Percentiles rank a stretch among this genome's conserved stretches.
These are phyloP conservation scores for Cladophialophora exuberans DNA, from an alignment of 2,329 filamentous ascomycete species.

Conservation along the genomic window DNA sequence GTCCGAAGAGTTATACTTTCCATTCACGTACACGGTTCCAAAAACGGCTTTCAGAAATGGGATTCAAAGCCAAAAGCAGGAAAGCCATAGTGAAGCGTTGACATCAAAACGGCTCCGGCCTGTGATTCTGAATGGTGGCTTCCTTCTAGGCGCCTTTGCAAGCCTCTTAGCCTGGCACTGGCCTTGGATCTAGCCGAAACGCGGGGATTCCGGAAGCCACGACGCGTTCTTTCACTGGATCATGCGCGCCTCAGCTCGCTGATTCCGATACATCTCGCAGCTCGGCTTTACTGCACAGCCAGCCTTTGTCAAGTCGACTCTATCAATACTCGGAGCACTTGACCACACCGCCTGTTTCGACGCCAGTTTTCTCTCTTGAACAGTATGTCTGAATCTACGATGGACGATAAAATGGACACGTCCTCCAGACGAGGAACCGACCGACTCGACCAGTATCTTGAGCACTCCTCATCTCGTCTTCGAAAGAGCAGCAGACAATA, in stretches of 20 bases:
- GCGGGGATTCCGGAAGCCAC: not conserved
- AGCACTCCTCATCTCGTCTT: not conserved
- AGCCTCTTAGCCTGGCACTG: too few species aligned
- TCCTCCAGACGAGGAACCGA: not conserved
- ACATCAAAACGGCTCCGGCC: not conserved
- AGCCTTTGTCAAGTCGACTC: not conserved
- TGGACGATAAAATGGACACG: not conserved
- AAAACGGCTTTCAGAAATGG: not conserved
- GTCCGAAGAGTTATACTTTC: not conserved
- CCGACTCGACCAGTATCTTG: not conserved
- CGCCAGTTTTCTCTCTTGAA: too few species aligned
- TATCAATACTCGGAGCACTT: not conserved
- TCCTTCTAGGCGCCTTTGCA: not conserved
- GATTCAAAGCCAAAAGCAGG: too few species aligned
- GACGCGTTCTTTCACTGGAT: not conserved
- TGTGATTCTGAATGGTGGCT: not conserved
- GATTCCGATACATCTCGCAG: not conserved
- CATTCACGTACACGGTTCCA: not conserved
- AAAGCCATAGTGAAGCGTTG: not conserved
- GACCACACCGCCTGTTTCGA: too few species aligned
- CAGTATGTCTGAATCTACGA: too few species aligned
- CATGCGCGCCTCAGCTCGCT: slow-evolving; percentile 1
- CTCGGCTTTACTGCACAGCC: not conserved
- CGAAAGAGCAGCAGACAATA: not conserved
- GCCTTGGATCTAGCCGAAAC: not conserved